phyloP scores from a whole-genome alignment of 1,284 basidiomycete species.

The Cutaneotrichosporon mucoides region DNA sequence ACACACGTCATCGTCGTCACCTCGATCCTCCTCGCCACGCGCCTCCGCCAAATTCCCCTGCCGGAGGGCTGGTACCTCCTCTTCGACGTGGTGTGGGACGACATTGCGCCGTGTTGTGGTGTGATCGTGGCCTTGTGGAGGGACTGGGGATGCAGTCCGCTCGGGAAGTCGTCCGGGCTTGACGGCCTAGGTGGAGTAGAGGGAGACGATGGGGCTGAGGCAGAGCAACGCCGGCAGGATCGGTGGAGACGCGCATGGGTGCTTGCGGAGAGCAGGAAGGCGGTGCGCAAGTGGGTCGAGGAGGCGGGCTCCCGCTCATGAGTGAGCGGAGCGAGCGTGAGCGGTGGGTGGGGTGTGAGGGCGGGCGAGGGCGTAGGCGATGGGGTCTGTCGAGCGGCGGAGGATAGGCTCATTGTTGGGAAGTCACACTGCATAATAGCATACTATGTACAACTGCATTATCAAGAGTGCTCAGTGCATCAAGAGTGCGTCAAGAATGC shows the following conservation, averaged over 20 bases:
- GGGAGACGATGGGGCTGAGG: too few species aligned
- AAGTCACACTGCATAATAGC: too few species aligned
- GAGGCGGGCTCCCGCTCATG: slow-evolving; percentile 21
- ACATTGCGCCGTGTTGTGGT: slow-evolving; percentile 74
- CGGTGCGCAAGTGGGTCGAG: slow-evolving; percentile 51
- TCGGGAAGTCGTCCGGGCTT: too few species aligned
- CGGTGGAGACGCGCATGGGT: slow-evolving; percentile 58
- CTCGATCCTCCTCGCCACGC: slow-evolving; percentile 69
- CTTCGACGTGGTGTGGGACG: slow-evolving; percentile 80
- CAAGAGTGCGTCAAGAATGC: too few species aligned
- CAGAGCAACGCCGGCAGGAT: slow-evolving; percentile 45
- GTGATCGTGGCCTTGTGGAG: slow-evolving; percentile 67
- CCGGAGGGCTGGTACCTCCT: slow-evolving; percentile 80
- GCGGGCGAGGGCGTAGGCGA: too few species aligned
- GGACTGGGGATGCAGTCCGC: slow-evolving; percentile 33
- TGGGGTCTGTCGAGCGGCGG: too few species aligned
- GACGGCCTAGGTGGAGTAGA: too few species aligned
- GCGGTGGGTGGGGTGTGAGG: too few species aligned
- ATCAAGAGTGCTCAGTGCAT: too few species aligned
- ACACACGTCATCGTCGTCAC: slow-evolving; percentile 84
- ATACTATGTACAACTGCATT: too few species aligned
- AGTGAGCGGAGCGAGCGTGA: too few species aligned
- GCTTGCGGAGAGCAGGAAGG: slow-evolving; percentile 47
- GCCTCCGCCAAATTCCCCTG: slow-evolving; percentile 65
- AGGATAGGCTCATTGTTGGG: too few species aligned